phyloP scores from a whole-genome alignment of 2,329 filamentous ascomycete species.

The Phyllosticta paracitricarpa region DNA sequence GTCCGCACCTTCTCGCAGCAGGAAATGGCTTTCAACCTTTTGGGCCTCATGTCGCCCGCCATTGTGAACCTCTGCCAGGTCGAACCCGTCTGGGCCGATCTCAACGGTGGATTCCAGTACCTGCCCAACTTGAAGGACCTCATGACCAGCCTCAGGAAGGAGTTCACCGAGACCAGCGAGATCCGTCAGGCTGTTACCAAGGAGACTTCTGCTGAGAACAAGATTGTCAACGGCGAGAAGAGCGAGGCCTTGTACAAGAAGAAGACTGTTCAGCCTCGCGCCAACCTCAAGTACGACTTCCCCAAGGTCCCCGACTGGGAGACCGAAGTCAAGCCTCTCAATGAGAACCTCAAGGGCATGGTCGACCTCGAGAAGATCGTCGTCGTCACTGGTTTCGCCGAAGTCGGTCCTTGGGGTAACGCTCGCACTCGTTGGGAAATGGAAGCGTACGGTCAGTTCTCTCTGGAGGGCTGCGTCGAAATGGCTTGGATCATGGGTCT shows the following conservation, averaged over 20 bases:
- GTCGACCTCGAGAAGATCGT: slow-evolving; percentile 97
- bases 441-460: slow-evolving; percentile 95
- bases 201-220: slow-evolving; percentile 93
- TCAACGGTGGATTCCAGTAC: slow-evolving; percentile 96
- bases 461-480: slow-evolving; percentile 92
- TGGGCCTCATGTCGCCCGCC: slow-evolving; percentile 88
- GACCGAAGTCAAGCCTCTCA: slow-evolving; percentile 77
- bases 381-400: slow-evolving; percentile 91
- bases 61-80: slow-evolving; percentile 93
- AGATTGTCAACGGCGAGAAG: slow-evolving; percentile 88
- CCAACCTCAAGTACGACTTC: slow-evolving; percentile 98
- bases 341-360: slow-evolving; percentile 87
- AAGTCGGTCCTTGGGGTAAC: slow-evolving; percentile 97
- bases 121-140: slow-evolving; percentile 89
- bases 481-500: slow-evolving; percentile 99
- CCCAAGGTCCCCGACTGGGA: slow-evolving; percentile 87
- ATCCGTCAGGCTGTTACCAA: slow-evolving; percentile 88
- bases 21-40: slow-evolving; percentile 98
- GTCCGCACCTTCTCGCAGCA: slow-evolving; percentile 98
- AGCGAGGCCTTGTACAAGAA: slow-evolving; percentile 92
- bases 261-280: slow-evolving; percentile 83
- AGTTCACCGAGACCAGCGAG: slow-evolving; percentile 91
- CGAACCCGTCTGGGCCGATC: slow-evolving; percentile 91
- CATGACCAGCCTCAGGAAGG: slow-evolving; percentile 87
- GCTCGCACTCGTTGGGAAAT: slow-evolving; percentile 98